These are phyloP conservation scores for Trifolium pratense DNA, from an alignment of 306 rosid genomes.

Conservation along the genomic window DNA sequence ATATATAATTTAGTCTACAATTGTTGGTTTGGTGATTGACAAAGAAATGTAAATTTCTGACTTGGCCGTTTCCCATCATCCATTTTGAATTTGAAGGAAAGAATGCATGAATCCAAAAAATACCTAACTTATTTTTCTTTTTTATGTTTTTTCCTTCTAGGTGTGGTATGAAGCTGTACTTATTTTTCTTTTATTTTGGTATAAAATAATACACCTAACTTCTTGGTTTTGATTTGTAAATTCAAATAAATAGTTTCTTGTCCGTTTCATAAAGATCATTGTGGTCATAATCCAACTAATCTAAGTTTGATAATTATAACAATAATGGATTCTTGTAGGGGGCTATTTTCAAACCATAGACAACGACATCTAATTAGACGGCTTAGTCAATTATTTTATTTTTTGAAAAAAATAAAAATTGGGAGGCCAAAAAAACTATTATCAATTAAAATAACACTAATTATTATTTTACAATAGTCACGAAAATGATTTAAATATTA, in stretches of 20 bases:
- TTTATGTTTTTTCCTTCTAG: no score
- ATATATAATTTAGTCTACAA: neutral
- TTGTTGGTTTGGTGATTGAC: neutral
- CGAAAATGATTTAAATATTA: no score
- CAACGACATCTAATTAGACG: slow-evolving; percentile 1
- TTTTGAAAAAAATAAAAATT: no score
- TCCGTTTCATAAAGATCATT: slow-evolving; percentile 13
- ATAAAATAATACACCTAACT: slow-evolving; percentile 38
- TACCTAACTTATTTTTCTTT: slow-evolving; percentile 41
- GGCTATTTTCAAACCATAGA: slow-evolving; percentile 36
- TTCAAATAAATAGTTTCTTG: slow-evolving; percentile 19
- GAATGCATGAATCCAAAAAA: neutral
- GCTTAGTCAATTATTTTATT: neutral
- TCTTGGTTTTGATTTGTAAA: slow-evolving; percentile 5
- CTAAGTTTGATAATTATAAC: slow-evolving; percentile 6
- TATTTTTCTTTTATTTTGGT: neutral
- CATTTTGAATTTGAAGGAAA: slow-evolving; percentile 46
- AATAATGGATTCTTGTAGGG: neutral
- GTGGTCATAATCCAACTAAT: neutral
- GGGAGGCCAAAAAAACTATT: no score
- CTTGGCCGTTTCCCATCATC: neutral
- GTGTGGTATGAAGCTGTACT: neutral
- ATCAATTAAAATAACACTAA: no score
- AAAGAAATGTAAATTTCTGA: neutral
- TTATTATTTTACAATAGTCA: no score